Evolutionary conservation across 768 basidiomycete genomes (phyloP).

Genomic region (Austroboletus eburneus): DNA sequence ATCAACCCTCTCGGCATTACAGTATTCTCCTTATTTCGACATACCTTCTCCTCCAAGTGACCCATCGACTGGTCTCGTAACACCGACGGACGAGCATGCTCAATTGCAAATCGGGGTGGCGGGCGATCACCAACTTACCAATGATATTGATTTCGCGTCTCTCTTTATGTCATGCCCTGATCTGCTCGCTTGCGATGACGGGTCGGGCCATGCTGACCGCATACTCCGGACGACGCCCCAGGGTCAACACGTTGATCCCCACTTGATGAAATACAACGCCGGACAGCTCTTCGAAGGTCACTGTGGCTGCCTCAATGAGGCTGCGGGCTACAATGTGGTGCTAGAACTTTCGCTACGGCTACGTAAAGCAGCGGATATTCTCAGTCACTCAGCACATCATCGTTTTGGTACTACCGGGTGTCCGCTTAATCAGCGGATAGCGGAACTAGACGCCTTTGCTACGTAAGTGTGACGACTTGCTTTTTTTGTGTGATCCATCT

Average conservation of each 20-base stretch:
- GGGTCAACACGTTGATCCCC: constrained; percentile 5
- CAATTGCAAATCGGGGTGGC: constrained; percentile 29
- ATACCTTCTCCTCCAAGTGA: constrained; percentile 25
- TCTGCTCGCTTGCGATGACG: constrained; percentile 16
- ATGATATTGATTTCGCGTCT: constrained; percentile 41
- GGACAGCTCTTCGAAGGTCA: constrained; percentile 31
- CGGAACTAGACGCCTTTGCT: constrained; percentile 48
- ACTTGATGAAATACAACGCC: constrained; percentile 13
- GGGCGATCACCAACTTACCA: constrained; percentile 23
- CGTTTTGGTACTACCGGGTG: constrained; percentile 29
- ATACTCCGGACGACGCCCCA: not conserved
- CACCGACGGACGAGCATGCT: constrained; percentile 43
- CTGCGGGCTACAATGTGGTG: constrained; percentile 50
- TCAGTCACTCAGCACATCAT: constrained; percentile 45
- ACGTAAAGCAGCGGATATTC: constrained; percentile 53
- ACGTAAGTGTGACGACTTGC: constrained; percentile 39
- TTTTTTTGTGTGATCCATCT: constrained; percentile 2
- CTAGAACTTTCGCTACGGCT: constrained; percentile 64
- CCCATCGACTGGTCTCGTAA: constrained; percentile 35
- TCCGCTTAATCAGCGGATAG: constrained; percentile 41
- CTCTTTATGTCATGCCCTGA: constrained; percentile 37
- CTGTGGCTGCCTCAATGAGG: constrained; percentile 58
- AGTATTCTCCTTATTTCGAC: constrained; percentile 17
- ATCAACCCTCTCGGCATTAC: constrained; percentile 7
- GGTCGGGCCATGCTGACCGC: constrained; percentile 8